Conservation (phyloP, 139 green algal species). For the Yamagishiella unicocca region DNA sequence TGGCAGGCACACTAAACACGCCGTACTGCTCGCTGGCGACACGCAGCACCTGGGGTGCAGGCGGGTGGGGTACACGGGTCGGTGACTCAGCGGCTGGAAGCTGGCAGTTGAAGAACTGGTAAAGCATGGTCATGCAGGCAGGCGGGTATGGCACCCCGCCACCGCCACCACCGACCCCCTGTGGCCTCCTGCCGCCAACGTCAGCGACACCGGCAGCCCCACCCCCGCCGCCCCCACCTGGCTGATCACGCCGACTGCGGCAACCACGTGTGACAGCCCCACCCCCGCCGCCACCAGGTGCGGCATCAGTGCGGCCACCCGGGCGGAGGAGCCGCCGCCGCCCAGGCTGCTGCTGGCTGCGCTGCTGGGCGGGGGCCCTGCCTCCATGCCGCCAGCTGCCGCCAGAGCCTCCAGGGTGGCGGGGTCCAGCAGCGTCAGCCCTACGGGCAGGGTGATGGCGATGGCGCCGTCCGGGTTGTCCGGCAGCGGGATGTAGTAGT, state of each 20-base stretch:
- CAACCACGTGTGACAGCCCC: not conserved
- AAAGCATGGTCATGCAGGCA: too few relatives aligned
- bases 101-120: too few relatives aligned
- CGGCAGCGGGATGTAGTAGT: conserved; percentile 34
- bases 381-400: not conserved
- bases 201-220: too few relatives aligned
- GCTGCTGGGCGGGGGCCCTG: not conserved
- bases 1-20: not conserved
- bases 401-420: conserved; percentile 10
- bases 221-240: not conserved
- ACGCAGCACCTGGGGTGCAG: conserved; percentile 26
- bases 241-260: not conserved
- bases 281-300: conserved; percentile 5
- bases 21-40: conserved; percentile 45
- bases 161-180: too few relatives aligned
- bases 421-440: conserved; percentile 16
- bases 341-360: not conserved
- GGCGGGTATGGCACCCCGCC: too few relatives aligned
- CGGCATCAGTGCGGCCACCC: conserved; percentile 27
- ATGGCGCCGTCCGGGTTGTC: not conserved
- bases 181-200: too few relatives aligned
- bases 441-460: conserved; percentile 8
- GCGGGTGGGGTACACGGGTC: not conserved
- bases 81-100: too few relatives aligned
- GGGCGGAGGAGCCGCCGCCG: not conserved